Evolutionary conservation across 495 filamentous ascomycete genomes (phyloP).

Genomic region (Geoglossum glabrum): DNA sequence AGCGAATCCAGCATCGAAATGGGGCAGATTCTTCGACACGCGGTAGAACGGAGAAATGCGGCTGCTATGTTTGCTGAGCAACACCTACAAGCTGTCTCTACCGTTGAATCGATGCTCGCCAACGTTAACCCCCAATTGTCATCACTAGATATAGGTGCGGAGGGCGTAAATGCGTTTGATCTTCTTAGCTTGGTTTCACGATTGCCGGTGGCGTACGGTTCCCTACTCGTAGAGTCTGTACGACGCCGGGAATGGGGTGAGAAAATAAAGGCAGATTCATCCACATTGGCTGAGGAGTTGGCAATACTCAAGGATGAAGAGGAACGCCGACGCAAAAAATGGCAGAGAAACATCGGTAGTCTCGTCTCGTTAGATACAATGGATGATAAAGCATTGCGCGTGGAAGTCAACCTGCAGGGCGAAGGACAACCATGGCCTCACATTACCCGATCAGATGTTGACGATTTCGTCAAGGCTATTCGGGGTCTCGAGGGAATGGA

Average conservation of each 20-base stretch:
- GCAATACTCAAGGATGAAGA: conserved; percentile 81
- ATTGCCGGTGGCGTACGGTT: conserved; percentile 74
- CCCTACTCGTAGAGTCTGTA: conserved; percentile 66
- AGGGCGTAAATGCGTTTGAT: conserved; percentile 52
- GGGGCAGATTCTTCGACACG: conserved; percentile 46
- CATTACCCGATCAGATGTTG: conserved; percentile 33
- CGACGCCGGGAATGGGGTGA: conserved; percentile 76
- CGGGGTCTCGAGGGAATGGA: conserved; percentile 39
- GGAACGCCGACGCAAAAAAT: conserved; percentile 66
- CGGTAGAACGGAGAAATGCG: conserved; percentile 40
- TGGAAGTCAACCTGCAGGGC: conserved; percentile 70
- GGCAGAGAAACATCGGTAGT: conserved; percentile 59
- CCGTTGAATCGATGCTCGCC: conserved; percentile 51
- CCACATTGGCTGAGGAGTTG: conserved; percentile 76
- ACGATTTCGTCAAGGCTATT: conserved; percentile 32
- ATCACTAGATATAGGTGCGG: conserved; percentile 45
- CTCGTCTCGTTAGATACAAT: conserved; percentile 31
- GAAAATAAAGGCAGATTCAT: conserved; percentile 68
- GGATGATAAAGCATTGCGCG: conserved; percentile 45
- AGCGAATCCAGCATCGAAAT: conserved; percentile 51
- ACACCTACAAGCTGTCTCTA: conserved; percentile 62
- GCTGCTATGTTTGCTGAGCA: conserved; percentile 36
- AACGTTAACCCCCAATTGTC: conserved; percentile 49
- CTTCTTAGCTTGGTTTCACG: conserved; percentile 53
- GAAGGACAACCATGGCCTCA: conserved; percentile 63